Percentiles rank a stretch among this genome's conserved stretches.
Evolutionary conservation across 768 basidiomycete species (phyloP).

Genomic region (Termitomyces sp.): DNA sequence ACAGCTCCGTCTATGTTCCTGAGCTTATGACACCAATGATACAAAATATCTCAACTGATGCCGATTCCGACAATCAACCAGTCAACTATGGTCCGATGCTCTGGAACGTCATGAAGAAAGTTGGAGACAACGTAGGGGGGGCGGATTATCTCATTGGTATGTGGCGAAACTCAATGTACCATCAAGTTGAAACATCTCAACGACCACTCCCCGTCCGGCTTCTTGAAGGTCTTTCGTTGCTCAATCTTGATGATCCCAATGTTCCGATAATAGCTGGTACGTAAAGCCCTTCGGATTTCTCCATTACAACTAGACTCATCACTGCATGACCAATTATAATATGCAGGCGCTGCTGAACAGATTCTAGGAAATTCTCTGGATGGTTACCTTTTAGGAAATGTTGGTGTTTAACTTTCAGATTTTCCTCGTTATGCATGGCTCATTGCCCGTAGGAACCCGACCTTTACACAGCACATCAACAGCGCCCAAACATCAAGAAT

Average conservation of each 20-base stretch:
- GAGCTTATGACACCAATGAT: conserved; percentile 39
- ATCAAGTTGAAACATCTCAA: background rate
- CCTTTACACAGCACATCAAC: conserved; percentile 43
- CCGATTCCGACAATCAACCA: conserved; percentile 42
- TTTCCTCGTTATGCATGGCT: background rate
- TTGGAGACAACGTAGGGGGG: conserved; percentile 26
- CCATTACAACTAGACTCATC: background rate
- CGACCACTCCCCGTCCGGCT: background rate
- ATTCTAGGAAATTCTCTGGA: conserved; percentile 38
- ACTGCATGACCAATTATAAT: background rate
- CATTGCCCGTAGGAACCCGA: conserved; percentile 48
- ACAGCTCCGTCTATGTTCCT: conserved; percentile 40
- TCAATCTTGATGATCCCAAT: conserved; percentile 35
- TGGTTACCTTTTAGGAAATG: conserved; percentile 48
- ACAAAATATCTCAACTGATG: conserved; percentile 29
- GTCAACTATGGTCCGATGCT: conserved; percentile 45
- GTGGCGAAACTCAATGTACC: background rate
- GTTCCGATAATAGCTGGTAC: conserved; percentile 27
- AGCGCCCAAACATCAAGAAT: conserved; percentile 38
- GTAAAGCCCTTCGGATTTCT: background rate
- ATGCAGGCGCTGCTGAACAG: conserved; percentile 31
- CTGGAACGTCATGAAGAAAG: conserved; percentile 42
- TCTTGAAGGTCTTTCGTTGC: conserved; percentile 37
- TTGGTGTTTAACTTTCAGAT: conserved; percentile 13
- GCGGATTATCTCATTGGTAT: conserved; percentile 31